Evolutionary conservation across 2,329 filamentous ascomycete species (phyloP), one percentile per base, ranked within the genome.

Genomic region (Hysterium pulicare): DNA sequence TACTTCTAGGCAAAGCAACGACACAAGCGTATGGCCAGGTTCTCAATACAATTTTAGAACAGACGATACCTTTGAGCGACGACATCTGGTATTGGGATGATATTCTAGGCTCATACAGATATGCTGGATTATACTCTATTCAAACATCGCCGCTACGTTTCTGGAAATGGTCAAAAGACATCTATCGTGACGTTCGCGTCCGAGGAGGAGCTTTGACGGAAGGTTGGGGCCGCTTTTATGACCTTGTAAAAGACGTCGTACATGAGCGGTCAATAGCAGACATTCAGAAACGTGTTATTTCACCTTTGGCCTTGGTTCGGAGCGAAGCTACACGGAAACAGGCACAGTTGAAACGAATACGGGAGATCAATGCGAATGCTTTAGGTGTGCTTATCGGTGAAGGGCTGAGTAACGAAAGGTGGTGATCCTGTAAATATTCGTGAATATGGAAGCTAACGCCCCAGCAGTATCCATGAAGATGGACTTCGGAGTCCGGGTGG

Each of bases 31-130:
- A 95, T 58, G 91, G 91, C 3, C 71, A 87, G 37, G 77, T 95
- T 31, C 72, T 96, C 53, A 83, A 83, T 53, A 82, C 80, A 0
- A 76, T 97, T 3, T 70, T 96, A 9, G 85, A 91, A 42, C 86
- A 93, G 55, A 94, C 90, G 9, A 82, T 91, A 9, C 84, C 85
- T 0, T 69, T 98, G 15, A 87, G 83, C 55, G 84, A 95, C 51
- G 90, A 95, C 54, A 84, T 95, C 19, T 90, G 86, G 82, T 97
- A 97, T 65, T 98, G 93, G 93, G 88, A 95, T 59, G 86, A 93
- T 52, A 79, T 96, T 2, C 71, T 95, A 22, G 80, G 81, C 8
- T 94, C 88, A 1, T 84, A 88, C 53, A 77, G 81, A 37, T 87
- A 85, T 58, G 90, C 87, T 50, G 84, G 82, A 23, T 64, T 96